Conservation (phyloP, 306 rosid species). For the Fragaria vesca region DNA sequence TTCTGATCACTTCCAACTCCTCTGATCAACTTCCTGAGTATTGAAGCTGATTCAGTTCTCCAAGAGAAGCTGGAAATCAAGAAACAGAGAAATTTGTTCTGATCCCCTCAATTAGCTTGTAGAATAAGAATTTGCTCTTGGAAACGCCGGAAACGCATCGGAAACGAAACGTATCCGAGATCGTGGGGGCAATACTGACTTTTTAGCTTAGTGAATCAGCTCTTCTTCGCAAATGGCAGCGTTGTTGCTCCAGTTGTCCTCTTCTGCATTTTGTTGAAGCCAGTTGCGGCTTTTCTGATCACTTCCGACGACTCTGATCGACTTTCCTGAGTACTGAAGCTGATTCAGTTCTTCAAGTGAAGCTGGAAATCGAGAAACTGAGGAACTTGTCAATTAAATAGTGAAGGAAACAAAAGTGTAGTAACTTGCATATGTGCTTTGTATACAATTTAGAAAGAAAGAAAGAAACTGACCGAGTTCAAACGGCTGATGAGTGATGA, state of each 20-base stretch:
- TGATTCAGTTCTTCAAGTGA: background rate
- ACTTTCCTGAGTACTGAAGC: background rate
- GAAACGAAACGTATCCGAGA: too few species aligned
- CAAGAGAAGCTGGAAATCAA: background rate
- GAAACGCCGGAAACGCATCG: too few species aligned
- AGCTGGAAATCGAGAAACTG: background rate
- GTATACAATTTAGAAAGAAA: conserved; percentile 10
- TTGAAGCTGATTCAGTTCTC: background rate
- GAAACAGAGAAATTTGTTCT: background rate
- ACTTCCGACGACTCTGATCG: background rate
- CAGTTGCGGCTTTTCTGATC: too few species aligned
- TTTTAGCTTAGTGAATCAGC: too few species aligned
- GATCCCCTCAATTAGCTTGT: too few species aligned
- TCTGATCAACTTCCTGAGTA: background rate
- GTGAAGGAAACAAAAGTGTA: background rate
- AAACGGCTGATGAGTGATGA: background rate
- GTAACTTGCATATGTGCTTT: background rate
- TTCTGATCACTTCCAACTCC: background rate
- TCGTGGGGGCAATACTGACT: too few species aligned
- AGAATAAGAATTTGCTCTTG: too few species aligned
- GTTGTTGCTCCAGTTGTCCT: too few species aligned
- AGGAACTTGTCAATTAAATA: background rate
- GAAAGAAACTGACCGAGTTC: too few species aligned
- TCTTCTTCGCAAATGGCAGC: too few species aligned
- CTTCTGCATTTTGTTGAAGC: too few species aligned